phyloP scores from a whole-genome alignment of 225 moss, liverwort and hornwort species.

The Asterella californica region DNA sequence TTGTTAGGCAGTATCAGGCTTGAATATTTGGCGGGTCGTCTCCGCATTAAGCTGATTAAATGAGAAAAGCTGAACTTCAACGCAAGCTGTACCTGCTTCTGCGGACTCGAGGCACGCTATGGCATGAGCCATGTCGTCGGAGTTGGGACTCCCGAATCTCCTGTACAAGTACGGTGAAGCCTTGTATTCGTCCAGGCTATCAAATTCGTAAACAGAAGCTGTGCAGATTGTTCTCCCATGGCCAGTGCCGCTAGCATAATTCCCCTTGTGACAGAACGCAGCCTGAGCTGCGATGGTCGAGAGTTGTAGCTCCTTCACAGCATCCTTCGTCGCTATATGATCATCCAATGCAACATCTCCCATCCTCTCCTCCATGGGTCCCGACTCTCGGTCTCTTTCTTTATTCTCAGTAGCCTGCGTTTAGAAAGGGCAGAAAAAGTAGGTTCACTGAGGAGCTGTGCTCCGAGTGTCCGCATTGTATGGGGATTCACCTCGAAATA shows the following conservation, averaged over 20 bases:
- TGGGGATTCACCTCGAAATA: background rate
- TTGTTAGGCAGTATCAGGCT: too few species aligned
- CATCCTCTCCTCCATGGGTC: background rate
- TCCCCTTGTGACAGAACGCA: conserved; percentile 27
- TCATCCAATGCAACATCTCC: background rate
- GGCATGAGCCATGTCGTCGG: conserved; percentile 37
- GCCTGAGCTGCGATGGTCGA: conserved; percentile 39
- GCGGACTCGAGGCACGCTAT: conserved; percentile 37
- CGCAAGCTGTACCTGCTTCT: conserved; percentile 27
- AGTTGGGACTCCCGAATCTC: conserved; percentile 25
- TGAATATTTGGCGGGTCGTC: too few species aligned
- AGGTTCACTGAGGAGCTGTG: background rate
- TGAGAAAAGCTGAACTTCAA: background rate
- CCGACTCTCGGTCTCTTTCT: background rate
- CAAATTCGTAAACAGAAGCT: conserved; percentile 18
- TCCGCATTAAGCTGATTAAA: too few species aligned
- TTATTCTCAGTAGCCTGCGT: too few species aligned
- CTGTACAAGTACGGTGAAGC: conserved; percentile 27
- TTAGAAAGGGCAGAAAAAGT: too few species aligned
- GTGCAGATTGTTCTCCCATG: conserved; percentile 35
- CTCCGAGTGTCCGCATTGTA: background rate
- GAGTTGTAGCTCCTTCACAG: conserved; percentile 16
- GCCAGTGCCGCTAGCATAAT: conserved; percentile 12
- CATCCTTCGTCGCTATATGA: background rate
- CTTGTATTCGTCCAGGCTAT: conserved; percentile 18